These are phyloP conservation scores for Yamadazyma nakazawae DNA, from an alignment of 805 yeast genomes.

Conservation along the genomic window DNA sequence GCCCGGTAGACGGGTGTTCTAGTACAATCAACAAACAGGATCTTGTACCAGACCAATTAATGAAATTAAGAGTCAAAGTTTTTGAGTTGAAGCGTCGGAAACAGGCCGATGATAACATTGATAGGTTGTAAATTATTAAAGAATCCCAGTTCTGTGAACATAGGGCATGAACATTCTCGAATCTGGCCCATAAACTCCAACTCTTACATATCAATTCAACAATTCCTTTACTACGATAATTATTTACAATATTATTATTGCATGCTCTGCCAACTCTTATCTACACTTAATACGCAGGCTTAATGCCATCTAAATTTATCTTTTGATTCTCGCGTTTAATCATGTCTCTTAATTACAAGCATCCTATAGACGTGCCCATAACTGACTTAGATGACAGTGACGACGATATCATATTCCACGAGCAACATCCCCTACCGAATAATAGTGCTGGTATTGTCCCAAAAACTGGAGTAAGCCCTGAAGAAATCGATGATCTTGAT, in stretches of 20 bases:
- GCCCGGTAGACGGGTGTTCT: conserved; percentile 62
- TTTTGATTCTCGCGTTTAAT: not conserved
- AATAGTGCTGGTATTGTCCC: not conserved
- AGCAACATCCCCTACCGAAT: conserved; percentile 10
- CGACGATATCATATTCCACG: conserved; percentile 29
- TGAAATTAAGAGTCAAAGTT: conserved; percentile 52
- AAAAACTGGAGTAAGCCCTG: not conserved
- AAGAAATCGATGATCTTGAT: conserved; percentile 10
- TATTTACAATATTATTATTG: no score
- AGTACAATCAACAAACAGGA: conserved; percentile 31
- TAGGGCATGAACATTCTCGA: no score
- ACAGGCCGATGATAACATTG: not conserved
- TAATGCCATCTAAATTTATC: no score
- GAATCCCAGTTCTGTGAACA: no score
- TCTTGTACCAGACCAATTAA: conserved; percentile 47
- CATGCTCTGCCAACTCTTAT: no score
- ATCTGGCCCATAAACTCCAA: no score
- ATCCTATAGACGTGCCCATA: conserved; percentile 52
- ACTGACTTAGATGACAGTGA: conserved; percentile 47
- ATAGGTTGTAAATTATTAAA: not conserved
- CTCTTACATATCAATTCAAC: no score
- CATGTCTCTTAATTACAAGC: conserved; percentile 21
- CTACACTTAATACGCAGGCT: no score
- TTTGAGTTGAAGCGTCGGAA: conserved; percentile 9
- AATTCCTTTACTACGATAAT: no score